Evolutionary conservation across 306 rosid genomes (phyloP), one percentile per base, ranked within the genome.

Genomic region (Gleditsia sinensis): DNA sequence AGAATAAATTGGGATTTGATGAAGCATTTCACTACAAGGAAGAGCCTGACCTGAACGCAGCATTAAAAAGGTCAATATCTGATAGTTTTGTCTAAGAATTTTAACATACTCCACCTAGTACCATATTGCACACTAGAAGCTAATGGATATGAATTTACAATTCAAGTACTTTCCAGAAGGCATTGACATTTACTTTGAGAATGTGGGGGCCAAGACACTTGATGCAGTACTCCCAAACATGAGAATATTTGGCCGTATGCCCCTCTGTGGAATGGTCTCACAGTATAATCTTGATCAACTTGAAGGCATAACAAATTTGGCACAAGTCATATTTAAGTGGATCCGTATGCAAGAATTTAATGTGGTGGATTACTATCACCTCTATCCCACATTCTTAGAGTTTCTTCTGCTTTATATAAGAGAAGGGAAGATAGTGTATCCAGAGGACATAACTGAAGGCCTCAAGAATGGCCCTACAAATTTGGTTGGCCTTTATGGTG

Each of bases 1-100:
- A 69, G 33, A 76, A 76, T 48, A 80, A 80, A 80, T 67, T 79
- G 36, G 81, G 85, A 9, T 75, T 72, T 77, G 85, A 78, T 45
- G 86, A 40, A 20, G 83, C 83, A 36, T 73, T 82, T 60, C 78
- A 82, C 65, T 82, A 78, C 74, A 73, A 78, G 77, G 83, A 82
- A 73, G 83, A 78, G 69, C 69, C 69, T 16, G 83, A 73, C 67
- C 77, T 82, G 9, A 13, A 74, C 54, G 76, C 71, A 67, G 69
- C 83, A 43, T 78, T 82, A 49, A 78, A 82, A 69, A 82, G 74
- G 86, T 82, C 10, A 24, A 53, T 39, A 56, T 21, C 13, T 55
- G 5, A 56, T 24, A 14, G 14, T 25, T 64, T 56, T 59, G 9
- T 14, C 7, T 34, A 1, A 16, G 51, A 59, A 73, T 2, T 13